A percentile compares a stretch with the other conserved stretches of the same genome.
Evolutionary conservation across 306 rosid genomes (phyloP).

Genomic region (Pterocarpus santalinus): DNA sequence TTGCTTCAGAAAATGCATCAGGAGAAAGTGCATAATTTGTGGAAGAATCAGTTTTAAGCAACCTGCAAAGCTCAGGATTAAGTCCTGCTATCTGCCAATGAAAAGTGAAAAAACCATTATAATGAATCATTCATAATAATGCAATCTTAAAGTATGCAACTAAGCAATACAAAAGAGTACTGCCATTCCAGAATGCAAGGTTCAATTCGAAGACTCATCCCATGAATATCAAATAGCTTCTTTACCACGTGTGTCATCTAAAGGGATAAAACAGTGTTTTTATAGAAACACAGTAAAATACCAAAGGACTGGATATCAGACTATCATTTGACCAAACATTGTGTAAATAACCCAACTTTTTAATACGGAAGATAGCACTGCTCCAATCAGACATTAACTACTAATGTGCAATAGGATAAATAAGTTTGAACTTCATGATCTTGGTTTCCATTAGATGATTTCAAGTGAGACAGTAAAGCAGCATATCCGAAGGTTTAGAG

Average conservation of each 20-base stretch:
- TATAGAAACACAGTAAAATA: constrained; percentile 6
- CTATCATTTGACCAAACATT: neutral
- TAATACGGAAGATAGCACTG: neutral
- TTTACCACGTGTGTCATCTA: constrained; percentile 12
- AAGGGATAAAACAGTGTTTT: neutral
- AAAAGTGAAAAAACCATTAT: constrained; percentile 36
- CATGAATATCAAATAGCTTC: neutral
- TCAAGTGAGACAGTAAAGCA: neutral
- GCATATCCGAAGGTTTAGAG: constrained; percentile 10
- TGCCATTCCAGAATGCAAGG: neutral
- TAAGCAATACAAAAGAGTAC: constrained; percentile 13
- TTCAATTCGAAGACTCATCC: constrained; percentile 23
- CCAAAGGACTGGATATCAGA: constrained; percentile 15
- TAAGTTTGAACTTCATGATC: constrained; percentile 23
- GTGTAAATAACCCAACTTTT: neutral
- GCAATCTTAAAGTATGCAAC: constrained; percentile 25
- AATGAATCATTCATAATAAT: constrained; percentile 18
- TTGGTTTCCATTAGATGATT: constrained; percentile 26
- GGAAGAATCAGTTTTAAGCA: constrained; percentile 73
- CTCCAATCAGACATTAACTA: constrained; percentile 1
- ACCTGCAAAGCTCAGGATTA: constrained; percentile 84
- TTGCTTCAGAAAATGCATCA: constrained; percentile 67
- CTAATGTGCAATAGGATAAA: neutral
- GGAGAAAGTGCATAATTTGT: constrained; percentile 82
- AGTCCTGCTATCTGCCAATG: constrained; percentile 82